Evolutionary conservation across 352 stramenopile genomes (phyloP).

Genomic region (Phytophthora cactorum): DNA sequence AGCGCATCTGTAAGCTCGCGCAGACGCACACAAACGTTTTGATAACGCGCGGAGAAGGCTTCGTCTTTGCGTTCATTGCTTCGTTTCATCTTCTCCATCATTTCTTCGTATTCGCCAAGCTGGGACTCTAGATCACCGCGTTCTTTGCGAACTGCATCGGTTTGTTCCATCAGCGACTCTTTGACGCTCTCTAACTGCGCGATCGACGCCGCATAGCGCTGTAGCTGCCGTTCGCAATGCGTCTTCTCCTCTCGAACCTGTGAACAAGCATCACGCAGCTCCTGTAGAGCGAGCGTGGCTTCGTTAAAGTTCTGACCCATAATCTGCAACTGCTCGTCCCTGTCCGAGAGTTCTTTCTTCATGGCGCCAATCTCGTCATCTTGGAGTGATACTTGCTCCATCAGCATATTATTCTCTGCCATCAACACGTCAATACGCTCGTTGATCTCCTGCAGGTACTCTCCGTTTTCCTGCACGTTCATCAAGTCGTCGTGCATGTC

Average conservation of each 20-base stretch:
- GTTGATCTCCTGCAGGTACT: slow-evolving; percentile 78
- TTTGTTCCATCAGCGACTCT: slow-evolving; percentile 46
- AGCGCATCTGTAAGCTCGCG: slow-evolving; percentile 65
- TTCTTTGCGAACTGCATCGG: slow-evolving; percentile 43
- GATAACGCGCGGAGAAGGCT: slow-evolving; percentile 63
- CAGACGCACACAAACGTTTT: slow-evolving; percentile 71
- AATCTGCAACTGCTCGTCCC: slow-evolving; percentile 69
- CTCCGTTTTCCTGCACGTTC: slow-evolving; percentile 46
- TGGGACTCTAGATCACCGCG: slow-evolving; percentile 50
- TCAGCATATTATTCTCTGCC: slow-evolving; percentile 84
- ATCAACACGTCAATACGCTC: slow-evolving; percentile 84
- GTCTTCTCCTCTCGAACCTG: slow-evolving; percentile 64
- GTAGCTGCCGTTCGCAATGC: slow-evolving; percentile 71
- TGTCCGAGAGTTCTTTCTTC: slow-evolving; percentile 68
- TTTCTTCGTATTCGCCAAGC: slow-evolving; percentile 62
- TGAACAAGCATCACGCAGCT: slow-evolving; percentile 64
- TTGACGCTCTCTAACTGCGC: slow-evolving; percentile 71
- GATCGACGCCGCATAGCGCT: slow-evolving; percentile 68
- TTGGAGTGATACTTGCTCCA: slow-evolving; percentile 83
- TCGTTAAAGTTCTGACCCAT: slow-evolving; percentile 86
- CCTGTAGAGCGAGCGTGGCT: slow-evolving; percentile 67
- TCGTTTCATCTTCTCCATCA: slow-evolving; percentile 69
- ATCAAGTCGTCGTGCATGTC: slow-evolving; percentile 48
- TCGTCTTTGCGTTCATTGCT: slow-evolving; percentile 69
- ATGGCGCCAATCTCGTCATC: slow-evolving; percentile 70